phyloP scores from a whole-genome alignment of 2,329 filamentous ascomycete genomes.

The Fusarium verticillioides region DNA sequence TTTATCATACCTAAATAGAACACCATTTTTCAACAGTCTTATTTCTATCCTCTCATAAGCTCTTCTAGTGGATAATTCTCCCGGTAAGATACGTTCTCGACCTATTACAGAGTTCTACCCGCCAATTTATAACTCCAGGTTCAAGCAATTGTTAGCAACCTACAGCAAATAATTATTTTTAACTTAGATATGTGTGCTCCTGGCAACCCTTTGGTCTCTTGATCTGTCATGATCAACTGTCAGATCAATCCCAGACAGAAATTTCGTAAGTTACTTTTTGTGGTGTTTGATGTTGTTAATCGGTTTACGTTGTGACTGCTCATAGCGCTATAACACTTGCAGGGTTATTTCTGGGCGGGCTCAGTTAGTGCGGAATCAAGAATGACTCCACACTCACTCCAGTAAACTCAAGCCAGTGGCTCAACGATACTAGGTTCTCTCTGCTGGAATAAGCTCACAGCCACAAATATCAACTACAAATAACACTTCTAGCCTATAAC shows the following conservation, averaged over 20 bases:
- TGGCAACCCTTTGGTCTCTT: neutral
- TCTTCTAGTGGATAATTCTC: neutral
- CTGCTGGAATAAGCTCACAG: no score
- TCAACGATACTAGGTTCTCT: neutral
- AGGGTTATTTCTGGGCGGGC: accelerated
- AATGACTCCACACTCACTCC: neutral
- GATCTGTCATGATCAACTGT: no score
- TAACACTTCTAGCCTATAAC: no score
- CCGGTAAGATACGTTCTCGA: neutral
- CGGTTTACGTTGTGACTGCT: neutral
- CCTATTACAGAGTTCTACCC: no score
- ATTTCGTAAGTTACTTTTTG: neutral
- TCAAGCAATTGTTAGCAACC: accelerated
- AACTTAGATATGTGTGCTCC: no score
- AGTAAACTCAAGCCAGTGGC: no score
- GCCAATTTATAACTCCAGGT: no score
- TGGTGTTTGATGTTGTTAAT: neutral
- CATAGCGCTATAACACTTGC: neutral
- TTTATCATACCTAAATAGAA: accelerated
- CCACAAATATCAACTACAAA: no score
- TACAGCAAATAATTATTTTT: neutral
- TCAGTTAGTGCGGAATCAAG: neutral
- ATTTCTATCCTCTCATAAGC: no score
- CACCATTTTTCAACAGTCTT: no score
- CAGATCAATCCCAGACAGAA: neutral